phyloP scores from a whole-genome alignment of 768 basidiomycete genomes.

The Leccinum arenicola region DNA sequence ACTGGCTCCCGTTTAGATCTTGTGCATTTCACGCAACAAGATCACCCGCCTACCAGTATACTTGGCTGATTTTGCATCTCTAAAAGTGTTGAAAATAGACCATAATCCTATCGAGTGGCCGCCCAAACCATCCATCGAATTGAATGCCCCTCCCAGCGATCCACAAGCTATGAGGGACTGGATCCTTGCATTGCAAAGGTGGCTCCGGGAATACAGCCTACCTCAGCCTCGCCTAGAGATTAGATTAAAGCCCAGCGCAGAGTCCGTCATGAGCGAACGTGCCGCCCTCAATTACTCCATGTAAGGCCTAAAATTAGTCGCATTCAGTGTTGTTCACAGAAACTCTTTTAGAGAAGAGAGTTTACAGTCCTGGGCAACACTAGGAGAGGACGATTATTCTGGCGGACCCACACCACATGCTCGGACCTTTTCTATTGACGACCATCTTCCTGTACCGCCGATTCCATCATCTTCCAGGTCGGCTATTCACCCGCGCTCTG shows the following conservation, averaged over 20 bases:
- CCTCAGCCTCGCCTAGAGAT: slow-evolving; percentile 30
- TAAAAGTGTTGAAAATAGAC: slow-evolving; percentile 83
- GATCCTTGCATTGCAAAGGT: slow-evolving; percentile 68
- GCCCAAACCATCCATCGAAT: slow-evolving; percentile 54
- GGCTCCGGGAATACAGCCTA: slow-evolving; percentile 60
- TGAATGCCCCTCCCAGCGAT: slow-evolving; percentile 40
- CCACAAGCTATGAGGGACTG: slow-evolving; percentile 63
- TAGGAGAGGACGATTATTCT: slow-evolving; percentile 36
- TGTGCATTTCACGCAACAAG: slow-evolving; percentile 85
- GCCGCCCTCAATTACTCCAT: slow-evolving; percentile 33
- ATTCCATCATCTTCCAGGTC: slow-evolving; percentile 26
- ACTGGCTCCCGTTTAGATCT: slow-evolving; percentile 51
- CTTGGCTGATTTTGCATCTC: slow-evolving; percentile 63
- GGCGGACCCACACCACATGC: slow-evolving; percentile 47
- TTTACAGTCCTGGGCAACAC: slow-evolving; percentile 44
- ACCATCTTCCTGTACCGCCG: slow-evolving; percentile 46
- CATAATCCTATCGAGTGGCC: slow-evolving; percentile 97
- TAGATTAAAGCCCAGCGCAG: slow-evolving; percentile 39
- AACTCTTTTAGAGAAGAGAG: slow-evolving; percentile 35
- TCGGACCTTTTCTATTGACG: slow-evolving; percentile 61
- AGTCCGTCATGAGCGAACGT: slow-evolving; percentile 49
- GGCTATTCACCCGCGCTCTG: slow-evolving; percentile 24
- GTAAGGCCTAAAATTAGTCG: slow-evolving; percentile 17
- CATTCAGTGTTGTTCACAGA: slow-evolving; percentile 2
- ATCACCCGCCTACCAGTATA: slow-evolving; percentile 78